Percentiles rank a stretch among this genome's conserved stretches.
phyloP scores from a whole-genome alignment of 331 rosid species.

The Cydonia oblonga region DNA sequence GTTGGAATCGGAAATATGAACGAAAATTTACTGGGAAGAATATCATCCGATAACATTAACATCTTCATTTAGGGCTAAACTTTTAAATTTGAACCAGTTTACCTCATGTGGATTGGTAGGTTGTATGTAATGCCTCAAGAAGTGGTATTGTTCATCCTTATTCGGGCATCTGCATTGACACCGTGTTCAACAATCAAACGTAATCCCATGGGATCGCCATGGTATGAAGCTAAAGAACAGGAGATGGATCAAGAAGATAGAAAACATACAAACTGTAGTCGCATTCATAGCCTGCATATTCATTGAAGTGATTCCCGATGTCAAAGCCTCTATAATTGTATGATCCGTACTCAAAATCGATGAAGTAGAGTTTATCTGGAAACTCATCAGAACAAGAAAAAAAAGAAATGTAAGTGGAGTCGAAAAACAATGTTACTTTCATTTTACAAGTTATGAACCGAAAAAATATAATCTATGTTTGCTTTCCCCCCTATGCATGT shows the following conservation, averaged over 20 bases:
- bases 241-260: slow-evolving; percentile 5
- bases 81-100: background rate
- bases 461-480: background rate
- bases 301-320: slow-evolving; percentile 95
- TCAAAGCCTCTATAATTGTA: slow-evolving; percentile 93
- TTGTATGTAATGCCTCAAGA: slow-evolving; percentile 75
- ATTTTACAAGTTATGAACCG: background rate
- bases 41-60: background rate
- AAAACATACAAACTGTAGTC: slow-evolving; percentile 58
- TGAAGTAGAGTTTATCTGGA: slow-evolving; percentile 74
- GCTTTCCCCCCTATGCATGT: background rate
- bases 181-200: slow-evolving; percentile 11
- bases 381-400: slow-evolving; percentile 18
- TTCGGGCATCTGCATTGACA: slow-evolving; percentile 57
- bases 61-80: background rate
- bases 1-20: background rate
- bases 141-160: slow-evolving; percentile 65
- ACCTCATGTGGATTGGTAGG: slow-evolving; percentile 74
- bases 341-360: slow-evolving; percentile 94
- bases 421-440: background rate
- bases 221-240: background rate
- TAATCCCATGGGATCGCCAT: background rate
- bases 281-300: slow-evolving; percentile 86
- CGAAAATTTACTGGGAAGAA: background rate
- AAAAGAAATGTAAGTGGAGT: slow-evolving; percentile 7